Conservation (phyloP, 208 protist genomes). For the Porcisia hertigi region DNA sequence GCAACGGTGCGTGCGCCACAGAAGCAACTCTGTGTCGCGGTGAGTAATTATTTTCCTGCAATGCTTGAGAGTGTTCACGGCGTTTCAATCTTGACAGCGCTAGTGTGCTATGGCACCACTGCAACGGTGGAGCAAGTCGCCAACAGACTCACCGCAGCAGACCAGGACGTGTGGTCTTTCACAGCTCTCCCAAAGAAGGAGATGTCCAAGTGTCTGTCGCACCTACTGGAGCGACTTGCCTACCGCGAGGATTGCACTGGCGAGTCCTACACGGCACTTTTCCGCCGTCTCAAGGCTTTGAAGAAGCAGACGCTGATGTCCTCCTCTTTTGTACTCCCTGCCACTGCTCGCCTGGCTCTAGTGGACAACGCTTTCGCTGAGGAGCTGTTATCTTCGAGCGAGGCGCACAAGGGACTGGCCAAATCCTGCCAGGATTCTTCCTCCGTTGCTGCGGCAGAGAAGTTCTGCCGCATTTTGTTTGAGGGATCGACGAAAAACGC, state of each 20-base stretch:
- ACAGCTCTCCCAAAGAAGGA: conserved; percentile 25
- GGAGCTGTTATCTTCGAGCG: conserved; percentile 20
- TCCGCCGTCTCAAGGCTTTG: conserved; percentile 34
- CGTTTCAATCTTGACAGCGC: conserved; percentile 65
- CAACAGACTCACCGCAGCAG: conserved; percentile 25
- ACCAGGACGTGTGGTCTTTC: conserved; percentile 46
- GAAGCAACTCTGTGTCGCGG: conserved; percentile 59
- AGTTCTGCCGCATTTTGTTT: conserved; percentile 28
- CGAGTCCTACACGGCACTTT: conserved; percentile 38
- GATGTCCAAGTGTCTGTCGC: conserved; percentile 38
- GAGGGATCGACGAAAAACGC: conserved; percentile 14
- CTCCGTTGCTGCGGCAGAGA: conserved; percentile 9
- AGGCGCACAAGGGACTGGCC: conserved; percentile 33
- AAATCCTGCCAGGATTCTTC: conserved; percentile 19
- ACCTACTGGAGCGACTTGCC: conserved; percentile 68
- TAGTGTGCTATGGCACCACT: conserved; percentile 77
- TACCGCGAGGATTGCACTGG: conserved; percentile 76
- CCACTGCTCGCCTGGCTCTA: conserved; percentile 50
- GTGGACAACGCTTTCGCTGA: conserved; percentile 46
- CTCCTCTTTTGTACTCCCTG: conserved; percentile 56
- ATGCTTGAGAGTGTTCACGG: conserved; percentile 50
- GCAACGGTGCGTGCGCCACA: conserved; percentile 65
- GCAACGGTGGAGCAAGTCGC: conserved; percentile 59
- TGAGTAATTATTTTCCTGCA: conserved; percentile 44
- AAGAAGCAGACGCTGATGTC: conserved; percentile 33